These are phyloP conservation scores for Aspergillus pseudotamarii DNA, from an alignment of 2,329 filamentous ascomycete species.

Conservation along the genomic window DNA sequence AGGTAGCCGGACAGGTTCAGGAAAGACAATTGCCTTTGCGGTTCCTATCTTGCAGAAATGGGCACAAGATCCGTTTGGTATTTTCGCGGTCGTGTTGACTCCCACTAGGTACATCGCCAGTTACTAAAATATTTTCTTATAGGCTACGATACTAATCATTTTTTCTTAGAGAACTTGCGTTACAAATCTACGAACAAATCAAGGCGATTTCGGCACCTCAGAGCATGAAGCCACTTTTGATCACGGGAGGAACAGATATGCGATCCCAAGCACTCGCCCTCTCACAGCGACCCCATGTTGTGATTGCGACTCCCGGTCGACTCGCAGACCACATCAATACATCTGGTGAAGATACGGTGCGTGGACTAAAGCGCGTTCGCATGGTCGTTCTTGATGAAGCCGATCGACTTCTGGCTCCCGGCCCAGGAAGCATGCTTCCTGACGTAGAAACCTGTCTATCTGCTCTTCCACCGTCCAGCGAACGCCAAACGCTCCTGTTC, in stretches of 20 bases:
- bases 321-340: slow-evolving; percentile 91
- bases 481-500: slow-evolving; percentile 92
- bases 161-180: slow-evolving; percentile 73
- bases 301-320: slow-evolving; percentile 91
- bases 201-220: slow-evolving; percentile 88
- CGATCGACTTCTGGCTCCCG: slow-evolving; percentile 77
- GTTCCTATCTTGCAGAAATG: slow-evolving; percentile 92
- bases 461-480: slow-evolving; percentile 72
- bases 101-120: slow-evolving; percentile 66
- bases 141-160: background rate
- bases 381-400: slow-evolving; percentile 96
- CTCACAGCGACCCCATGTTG: slow-evolving; percentile 79
- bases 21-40: slow-evolving; percentile 95
- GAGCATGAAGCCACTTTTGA: slow-evolving; percentile 81
- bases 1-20: slow-evolving; percentile 90
- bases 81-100: slow-evolving; percentile 87
- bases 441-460: slow-evolving; percentile 88
- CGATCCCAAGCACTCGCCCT: slow-evolving; percentile 83
- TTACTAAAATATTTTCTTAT: background rate
- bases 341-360: slow-evolving; percentile 88
- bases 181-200: slow-evolving; percentile 96
- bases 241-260: slow-evolving; percentile 94
- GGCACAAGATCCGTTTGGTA: slow-evolving; percentile 87
- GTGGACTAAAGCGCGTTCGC: slow-evolving; percentile 74
- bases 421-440: slow-evolving; percentile 84